phyloP scores from a whole-genome alignment of 352 stramenopile genomes.

The Phytophthora lateralis region DNA sequence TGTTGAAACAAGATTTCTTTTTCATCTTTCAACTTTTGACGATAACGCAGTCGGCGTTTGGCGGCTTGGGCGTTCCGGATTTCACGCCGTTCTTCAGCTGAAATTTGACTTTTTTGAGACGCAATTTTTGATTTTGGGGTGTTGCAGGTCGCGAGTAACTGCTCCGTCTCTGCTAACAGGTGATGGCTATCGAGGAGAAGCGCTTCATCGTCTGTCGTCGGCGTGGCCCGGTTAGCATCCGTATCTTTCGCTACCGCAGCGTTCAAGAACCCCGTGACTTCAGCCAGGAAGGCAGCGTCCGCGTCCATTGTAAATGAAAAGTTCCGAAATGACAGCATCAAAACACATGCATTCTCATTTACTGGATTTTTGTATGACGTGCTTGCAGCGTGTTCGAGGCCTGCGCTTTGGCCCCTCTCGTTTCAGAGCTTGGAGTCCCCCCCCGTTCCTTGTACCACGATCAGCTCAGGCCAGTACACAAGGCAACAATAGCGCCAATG shows the following conservation, averaged over 20 bases:
- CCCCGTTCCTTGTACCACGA: too few species aligned
- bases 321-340: not conserved
- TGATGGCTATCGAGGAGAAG: constrained; percentile 8
- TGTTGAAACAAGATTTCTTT: constrained; percentile 12
- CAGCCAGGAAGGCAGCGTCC: constrained; percentile 1
- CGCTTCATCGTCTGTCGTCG: not conserved
- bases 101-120: not conserved
- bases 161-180: constrained; percentile 11
- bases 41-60: constrained; percentile 14
- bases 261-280: constrained; percentile 6
- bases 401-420: too few species aligned
- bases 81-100: constrained; percentile 5
- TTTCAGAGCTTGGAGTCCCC: too few species aligned
- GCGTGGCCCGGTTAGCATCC: not conserved
- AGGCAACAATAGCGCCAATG: too few species aligned
- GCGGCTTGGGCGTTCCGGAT: constrained; percentile 24
- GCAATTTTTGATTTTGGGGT: not conserved
- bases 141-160: constrained; percentile 6
- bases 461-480: too few species aligned
- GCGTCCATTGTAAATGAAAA: not conserved
- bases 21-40: constrained; percentile 23
- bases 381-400: too few species aligned
- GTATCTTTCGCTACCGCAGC: not conserved
- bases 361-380: too few species aligned
- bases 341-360: too few species aligned